Evolutionary conservation across 306 rosid genomes (phyloP).

Genomic region (Quercus aquifolioides): DNA sequence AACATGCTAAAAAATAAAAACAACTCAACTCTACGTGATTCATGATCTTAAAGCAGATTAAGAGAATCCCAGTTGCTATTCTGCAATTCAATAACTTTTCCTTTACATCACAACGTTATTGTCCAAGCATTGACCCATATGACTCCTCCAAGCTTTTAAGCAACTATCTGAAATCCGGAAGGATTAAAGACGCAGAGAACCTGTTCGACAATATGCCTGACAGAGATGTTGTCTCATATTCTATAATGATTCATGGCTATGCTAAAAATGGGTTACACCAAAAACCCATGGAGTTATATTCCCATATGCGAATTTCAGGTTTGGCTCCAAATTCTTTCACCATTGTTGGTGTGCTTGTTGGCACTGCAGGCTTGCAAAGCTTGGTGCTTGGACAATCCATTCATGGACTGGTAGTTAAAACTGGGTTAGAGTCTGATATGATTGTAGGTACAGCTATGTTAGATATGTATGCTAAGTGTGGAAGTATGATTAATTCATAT

Average conservation of each 20-base stretch:
- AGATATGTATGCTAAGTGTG: slow-evolving; percentile 7
- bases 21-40: neutral
- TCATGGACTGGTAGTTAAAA: neutral
- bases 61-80: neutral
- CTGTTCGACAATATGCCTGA: slow-evolving; percentile 12
- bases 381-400: neutral
- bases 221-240: neutral
- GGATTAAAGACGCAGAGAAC: slow-evolving; percentile 1
- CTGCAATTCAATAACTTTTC: neutral
- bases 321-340: slow-evolving; percentile 9
- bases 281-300: neutral
- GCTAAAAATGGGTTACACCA: neutral
- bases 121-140: neutral
- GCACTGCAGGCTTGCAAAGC: neutral
- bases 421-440: neutral
- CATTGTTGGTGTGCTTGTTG: slow-evolving; percentile 11
- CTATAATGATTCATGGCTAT: slow-evolving; percentile 13
- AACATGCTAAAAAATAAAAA: neutral
- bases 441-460: neutral
- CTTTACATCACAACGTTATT: neutral
- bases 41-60: neutral
- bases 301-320: neutral
- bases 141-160: neutral
- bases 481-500: neutral
- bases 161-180: neutral